These are phyloP conservation scores for Mycena filopes DNA, from an alignment of 768 basidiomycete genomes.

Conservation along the genomic window DNA sequence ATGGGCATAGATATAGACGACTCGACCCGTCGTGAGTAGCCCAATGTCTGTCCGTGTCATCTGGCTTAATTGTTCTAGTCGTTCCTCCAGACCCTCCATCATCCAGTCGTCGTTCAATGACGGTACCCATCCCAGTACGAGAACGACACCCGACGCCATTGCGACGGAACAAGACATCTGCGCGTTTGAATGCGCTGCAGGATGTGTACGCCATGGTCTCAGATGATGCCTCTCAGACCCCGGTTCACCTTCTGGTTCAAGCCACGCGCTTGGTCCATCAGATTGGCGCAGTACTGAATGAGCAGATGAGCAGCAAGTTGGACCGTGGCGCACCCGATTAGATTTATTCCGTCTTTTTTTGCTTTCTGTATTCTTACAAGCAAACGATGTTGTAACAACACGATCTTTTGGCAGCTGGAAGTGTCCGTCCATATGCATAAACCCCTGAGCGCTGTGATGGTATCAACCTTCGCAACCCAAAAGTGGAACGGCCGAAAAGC, in stretches of 20 bases:
- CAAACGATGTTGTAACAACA: neutral
- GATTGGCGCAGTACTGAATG: slow-evolving; percentile 58
- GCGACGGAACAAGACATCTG: slow-evolving; percentile 51
- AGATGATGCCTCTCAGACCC: slow-evolving; percentile 56
- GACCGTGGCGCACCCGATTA: slow-evolving; percentile 7
- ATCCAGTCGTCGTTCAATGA: slow-evolving; percentile 11
- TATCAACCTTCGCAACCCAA: slow-evolving; percentile 6
- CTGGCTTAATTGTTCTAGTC: slow-evolving; percentile 2
- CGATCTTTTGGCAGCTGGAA: no score
- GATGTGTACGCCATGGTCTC: slow-evolving; percentile 55
- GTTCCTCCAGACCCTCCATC: slow-evolving; percentile 4
- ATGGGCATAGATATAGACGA: neutral
- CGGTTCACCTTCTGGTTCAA: slow-evolving; percentile 59
- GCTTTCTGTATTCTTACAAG: slow-evolving; percentile 19
- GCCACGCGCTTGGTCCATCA: slow-evolving; percentile 57
- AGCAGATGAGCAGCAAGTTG: slow-evolving; percentile 54
- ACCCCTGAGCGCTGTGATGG: neutral
- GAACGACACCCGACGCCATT: slow-evolving; percentile 36
- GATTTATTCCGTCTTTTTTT: neutral
- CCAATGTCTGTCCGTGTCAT: neutral
- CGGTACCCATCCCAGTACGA: slow-evolving; percentile 24
- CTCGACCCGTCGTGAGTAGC: neutral
- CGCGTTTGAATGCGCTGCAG: slow-evolving; percentile 55
- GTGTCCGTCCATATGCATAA: no score
- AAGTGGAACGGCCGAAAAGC: neutral